These are phyloP conservation scores for Tricharina praecox DNA, from an alignment of 495 filamentous ascomycete genomes.

Conservation along the genomic window DNA sequence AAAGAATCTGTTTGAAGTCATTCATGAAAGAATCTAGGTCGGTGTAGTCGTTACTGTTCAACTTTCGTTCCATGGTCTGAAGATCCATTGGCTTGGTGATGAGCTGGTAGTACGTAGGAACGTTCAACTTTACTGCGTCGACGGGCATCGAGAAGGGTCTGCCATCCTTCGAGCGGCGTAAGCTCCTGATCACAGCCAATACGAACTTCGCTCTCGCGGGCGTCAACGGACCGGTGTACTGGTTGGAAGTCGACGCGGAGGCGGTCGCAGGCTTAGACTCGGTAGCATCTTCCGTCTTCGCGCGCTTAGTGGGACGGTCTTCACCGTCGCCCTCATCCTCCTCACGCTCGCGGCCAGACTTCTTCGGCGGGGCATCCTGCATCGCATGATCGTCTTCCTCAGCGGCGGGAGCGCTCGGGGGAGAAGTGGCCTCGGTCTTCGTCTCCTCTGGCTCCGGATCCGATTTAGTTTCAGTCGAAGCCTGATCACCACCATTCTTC, in stretches of 20 bases:
- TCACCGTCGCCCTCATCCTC: conserved; percentile 50
- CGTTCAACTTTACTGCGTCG: conserved; percentile 45
- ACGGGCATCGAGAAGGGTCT: conserved; percentile 60
- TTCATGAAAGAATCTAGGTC: conserved; percentile 45
- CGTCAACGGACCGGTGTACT: conserved; percentile 29
- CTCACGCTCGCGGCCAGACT: conserved; percentile 34
- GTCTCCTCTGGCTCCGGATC: no score
- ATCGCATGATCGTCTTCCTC: conserved; percentile 13
- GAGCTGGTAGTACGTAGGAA: conserved; percentile 52
- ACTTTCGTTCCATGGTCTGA: conserved; percentile 56
- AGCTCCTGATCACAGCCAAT: conserved; percentile 41
- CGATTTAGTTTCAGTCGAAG: neutral
- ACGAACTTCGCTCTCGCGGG: conserved; percentile 33
- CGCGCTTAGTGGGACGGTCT: conserved; percentile 62
- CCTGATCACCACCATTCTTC: neutral
- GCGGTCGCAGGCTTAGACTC: conserved; percentile 14
- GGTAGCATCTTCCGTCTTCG: conserved; percentile 42
- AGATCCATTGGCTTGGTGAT: conserved; percentile 72
- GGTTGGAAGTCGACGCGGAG: conserved; percentile 14
- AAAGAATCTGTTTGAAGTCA: conserved; percentile 58
- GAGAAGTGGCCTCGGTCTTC: neutral
- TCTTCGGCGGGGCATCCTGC: conserved; percentile 19
- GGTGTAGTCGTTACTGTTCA: conserved; percentile 41
- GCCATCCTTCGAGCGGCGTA: conserved; percentile 68
- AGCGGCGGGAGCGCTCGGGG: neutral